Percentiles rank a stretch among this genome's conserved stretches.
phyloP scores from a whole-genome alignment of 495 filamentous ascomycete species.

The Aspergillus mulundensis region DNA sequence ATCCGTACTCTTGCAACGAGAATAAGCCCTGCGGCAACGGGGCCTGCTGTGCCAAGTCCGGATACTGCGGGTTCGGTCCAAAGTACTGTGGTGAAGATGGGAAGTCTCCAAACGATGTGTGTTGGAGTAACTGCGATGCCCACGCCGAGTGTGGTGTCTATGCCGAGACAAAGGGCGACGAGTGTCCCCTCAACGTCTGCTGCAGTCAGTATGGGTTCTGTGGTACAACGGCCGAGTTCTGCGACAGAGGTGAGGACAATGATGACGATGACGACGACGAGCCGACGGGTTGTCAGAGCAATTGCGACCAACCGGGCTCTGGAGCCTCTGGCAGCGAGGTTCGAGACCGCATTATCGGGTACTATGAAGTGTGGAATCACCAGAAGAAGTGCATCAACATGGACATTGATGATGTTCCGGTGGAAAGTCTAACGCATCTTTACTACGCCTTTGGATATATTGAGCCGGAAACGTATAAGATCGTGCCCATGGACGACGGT shows the following conservation, averaged over 20 bases:
- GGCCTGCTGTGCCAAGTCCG: not conserved
- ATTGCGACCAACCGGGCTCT: constrained; percentile 7
- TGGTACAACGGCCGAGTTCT: constrained; percentile 45
- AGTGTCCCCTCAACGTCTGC: constrained; percentile 31
- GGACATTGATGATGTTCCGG: constrained; percentile 4
- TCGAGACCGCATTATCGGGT: not conserved
- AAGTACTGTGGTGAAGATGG: constrained; percentile 5
- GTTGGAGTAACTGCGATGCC: constrained; percentile 27
- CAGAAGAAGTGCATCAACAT: not conserved
- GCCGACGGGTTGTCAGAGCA: constrained; percentile 10
- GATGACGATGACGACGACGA: not conserved
- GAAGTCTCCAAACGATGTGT: constrained; percentile 9
- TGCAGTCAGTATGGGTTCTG: constrained; percentile 29
- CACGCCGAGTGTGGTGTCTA: constrained; percentile 30
- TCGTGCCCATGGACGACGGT: constrained; percentile 2
- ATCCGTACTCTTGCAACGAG: not conserved
- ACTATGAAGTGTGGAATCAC: constrained; percentile 12
- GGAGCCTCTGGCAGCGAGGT: not conserved
- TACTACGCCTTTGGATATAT: constrained; percentile 6
- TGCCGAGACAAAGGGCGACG: constrained; percentile 12
- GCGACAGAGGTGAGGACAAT: constrained; percentile 14
- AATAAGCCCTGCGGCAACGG: constrained; percentile 5
- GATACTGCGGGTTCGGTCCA: not conserved
- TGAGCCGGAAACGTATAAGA: not conserved
- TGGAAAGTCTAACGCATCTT: constrained; percentile 7